phyloP scores from a whole-genome alignment of 2,329 filamentous ascomycete genomes.

The Fusarium oxysporum region DNA sequence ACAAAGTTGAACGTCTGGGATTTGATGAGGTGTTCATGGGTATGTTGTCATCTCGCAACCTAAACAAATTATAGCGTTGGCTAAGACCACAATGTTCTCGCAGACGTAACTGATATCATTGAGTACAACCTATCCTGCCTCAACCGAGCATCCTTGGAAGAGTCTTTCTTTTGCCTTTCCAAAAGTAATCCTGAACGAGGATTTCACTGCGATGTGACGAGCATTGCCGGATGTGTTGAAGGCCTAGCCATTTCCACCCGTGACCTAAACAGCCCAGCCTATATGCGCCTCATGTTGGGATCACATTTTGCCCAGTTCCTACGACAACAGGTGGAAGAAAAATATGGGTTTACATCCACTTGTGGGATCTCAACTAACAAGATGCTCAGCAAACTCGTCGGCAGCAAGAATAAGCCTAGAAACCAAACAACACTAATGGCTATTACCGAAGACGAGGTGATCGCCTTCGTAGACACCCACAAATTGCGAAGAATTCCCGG shows the following conservation, averaged over 20 bases:
- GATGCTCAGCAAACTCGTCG: constrained; percentile 84
- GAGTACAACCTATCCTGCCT: constrained; percentile 82
- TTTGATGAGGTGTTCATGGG: constrained; percentile 83
- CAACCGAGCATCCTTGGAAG: constrained; percentile 70
- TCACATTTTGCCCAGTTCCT: constrained; percentile 85
- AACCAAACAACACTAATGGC: constrained; percentile 87
- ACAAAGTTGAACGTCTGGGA: constrained; percentile 82
- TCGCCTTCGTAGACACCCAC: constrained; percentile 78
- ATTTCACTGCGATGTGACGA: constrained; percentile 80
- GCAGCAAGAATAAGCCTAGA: constrained; percentile 85
- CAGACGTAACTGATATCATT: constrained; percentile 88
- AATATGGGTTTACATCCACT: constrained; percentile 87
- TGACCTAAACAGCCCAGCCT: constrained; percentile 54
- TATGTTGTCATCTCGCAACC: constrained; percentile 39
- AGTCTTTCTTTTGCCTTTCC: constrained; percentile 85
- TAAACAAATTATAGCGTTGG: constrained; percentile 1
- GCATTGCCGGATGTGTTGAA: constrained; percentile 71
- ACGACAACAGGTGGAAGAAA: constrained; percentile 76
- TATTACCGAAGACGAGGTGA: constrained; percentile 67
- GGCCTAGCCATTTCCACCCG: constrained; percentile 37
- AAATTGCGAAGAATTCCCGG: constrained; percentile 86
- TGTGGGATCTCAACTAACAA: constrained; percentile 92
- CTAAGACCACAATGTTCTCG: constrained; percentile 28
- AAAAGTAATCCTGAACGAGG: constrained; percentile 80
- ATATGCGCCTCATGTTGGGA: constrained; percentile 76